Evolutionary conservation across 768 basidiomycete species (phyloP), one percentile per base, ranked within the genome.

Genomic region (Lentinula boryana): DNA sequence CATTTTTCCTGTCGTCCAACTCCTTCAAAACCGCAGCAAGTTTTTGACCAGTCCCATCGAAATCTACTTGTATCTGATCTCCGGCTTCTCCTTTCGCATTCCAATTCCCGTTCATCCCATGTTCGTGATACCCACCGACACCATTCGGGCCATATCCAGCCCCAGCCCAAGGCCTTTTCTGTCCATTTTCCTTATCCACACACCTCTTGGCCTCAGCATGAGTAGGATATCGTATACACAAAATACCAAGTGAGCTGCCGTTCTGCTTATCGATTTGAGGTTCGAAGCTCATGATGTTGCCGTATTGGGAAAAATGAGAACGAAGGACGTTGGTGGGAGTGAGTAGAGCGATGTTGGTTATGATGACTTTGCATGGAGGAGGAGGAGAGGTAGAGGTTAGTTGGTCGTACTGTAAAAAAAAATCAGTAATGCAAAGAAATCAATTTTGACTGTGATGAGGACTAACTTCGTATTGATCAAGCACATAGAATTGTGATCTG

Each of bases 161-260:
- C 9, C 58, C 58, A 27, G 49, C 58, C 58, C 58, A 60, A 23
- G 60, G 38, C 13, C 87, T 72, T 66, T 77, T 80, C 68, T 83
- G 79, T 33, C 91, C 90, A 60, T 93, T 79, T 66, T 87, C 87
- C 54, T 76, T 79, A 61, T 80, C 80, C 23, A 89, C 78, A 62
- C 90, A 93, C 49, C 72, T 68, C 60, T 78, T 79, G 4, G 93
- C 94, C 48, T 90, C 87, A 15, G 86, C 85, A 62, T 87, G 84
- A 0, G 81, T 74, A 16, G 72, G 68, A 68, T 76, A 98, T 64
- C 82, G 84, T 63, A 98, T 80, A 68, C 84, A 84, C 44, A 93
- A 84, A 44, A 98, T 83, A 2, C 95, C 95, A 1, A 97, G 81
- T 1, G 88, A 83, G 53, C 84, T 87, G 3, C 94, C 95, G n/a